Evolutionary conservation across 2,329 filamentous ascomycete genomes (phyloP).

Genomic region (Oidium heveae): DNA sequence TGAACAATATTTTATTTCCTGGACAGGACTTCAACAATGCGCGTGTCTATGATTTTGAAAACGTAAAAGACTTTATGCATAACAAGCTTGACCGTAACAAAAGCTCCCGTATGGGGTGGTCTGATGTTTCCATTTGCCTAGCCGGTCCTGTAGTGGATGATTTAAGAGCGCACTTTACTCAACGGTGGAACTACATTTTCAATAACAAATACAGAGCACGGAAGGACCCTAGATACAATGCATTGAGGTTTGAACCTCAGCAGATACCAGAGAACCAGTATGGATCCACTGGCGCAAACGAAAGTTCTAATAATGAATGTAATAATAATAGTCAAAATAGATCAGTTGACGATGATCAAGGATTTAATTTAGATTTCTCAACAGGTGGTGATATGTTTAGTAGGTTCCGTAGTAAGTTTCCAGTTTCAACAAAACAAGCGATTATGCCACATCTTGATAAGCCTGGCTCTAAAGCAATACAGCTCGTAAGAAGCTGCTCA

Average conservation of each 20-base stretch:
- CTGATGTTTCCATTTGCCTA: conserved; percentile 57
- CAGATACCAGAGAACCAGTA: conserved; percentile 10
- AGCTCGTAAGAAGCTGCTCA: conserved; percentile 19
- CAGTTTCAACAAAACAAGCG: neutral
- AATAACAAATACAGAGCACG: conserved; percentile 45
- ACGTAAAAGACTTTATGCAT: conserved; percentile 51
- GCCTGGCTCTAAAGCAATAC: conserved; percentile 9
- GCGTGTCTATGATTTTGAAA: conserved; percentile 54
- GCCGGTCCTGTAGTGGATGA: conserved; percentile 51
- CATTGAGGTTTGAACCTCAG: conserved; percentile 4
- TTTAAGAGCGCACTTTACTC: conserved; percentile 52
- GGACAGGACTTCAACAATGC: conserved; percentile 91
- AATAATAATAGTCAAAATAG: neutral
- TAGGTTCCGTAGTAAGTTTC: conserved; percentile 1
- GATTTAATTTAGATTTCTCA: neutral
- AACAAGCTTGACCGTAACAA: conserved; percentile 67
- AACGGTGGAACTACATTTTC: conserved; percentile 84
- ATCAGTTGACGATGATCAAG: neutral
- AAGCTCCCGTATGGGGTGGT: conserved; percentile 79
- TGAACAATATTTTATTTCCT: conserved; percentile 56
- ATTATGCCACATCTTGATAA: neutral
- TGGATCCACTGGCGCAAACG: conserved; percentile 6
- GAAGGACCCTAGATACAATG: conserved; percentile 22
- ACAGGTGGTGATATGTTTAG: conserved; percentile 2
- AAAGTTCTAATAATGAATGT: neutral